Conservation (phyloP, 148 eudicot genomes). For the Silene uniflora region DNA sequence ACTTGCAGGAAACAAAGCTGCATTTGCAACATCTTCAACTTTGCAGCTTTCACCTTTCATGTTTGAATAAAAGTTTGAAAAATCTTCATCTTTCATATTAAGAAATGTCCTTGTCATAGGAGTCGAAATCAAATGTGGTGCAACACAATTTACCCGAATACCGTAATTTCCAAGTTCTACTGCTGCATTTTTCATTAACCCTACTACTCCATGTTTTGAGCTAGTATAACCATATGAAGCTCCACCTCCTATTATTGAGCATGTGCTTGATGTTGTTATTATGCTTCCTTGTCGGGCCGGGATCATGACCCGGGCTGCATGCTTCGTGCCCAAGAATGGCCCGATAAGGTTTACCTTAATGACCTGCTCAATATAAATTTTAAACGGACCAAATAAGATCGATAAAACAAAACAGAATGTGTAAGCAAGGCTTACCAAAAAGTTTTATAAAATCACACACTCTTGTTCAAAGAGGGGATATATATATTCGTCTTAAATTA, state of each 20-base stretch:
- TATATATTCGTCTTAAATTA: too few relatives aligned
- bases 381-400: too few relatives aligned
- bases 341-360: slow-evolving; percentile 29
- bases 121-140: slow-evolving; percentile 24
- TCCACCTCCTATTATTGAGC: slow-evolving; percentile 17
- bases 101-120: slow-evolving; percentile 6
- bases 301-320: slow-evolving; percentile 39
- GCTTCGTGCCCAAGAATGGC: slow-evolving; percentile 34
- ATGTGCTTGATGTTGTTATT: slow-evolving; percentile 22
- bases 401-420: too few relatives aligned
- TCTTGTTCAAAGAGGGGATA: too few relatives aligned
- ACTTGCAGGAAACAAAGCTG: slow-evolving; percentile 25
- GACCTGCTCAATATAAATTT: not conserved
- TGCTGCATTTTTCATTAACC: slow-evolving; percentile 25
- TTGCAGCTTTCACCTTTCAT: slow-evolving; percentile 22
- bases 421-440: too few relatives aligned
- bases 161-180: slow-evolving; percentile 34
- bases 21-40: slow-evolving; percentile 28
- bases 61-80: slow-evolving; percentile 12
- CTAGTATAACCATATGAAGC: slow-evolving; percentile 27
- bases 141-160: slow-evolving; percentile 35
- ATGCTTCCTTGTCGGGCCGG: slow-evolving; percentile 28
- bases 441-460: too few relatives aligned
- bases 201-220: slow-evolving; percentile 33
- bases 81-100: slow-evolving; percentile 10